These are phyloP conservation scores for Fusarium transvaalense DNA, from an alignment of 2,329 filamentous ascomycete genomes.

Conservation along the genomic window DNA sequence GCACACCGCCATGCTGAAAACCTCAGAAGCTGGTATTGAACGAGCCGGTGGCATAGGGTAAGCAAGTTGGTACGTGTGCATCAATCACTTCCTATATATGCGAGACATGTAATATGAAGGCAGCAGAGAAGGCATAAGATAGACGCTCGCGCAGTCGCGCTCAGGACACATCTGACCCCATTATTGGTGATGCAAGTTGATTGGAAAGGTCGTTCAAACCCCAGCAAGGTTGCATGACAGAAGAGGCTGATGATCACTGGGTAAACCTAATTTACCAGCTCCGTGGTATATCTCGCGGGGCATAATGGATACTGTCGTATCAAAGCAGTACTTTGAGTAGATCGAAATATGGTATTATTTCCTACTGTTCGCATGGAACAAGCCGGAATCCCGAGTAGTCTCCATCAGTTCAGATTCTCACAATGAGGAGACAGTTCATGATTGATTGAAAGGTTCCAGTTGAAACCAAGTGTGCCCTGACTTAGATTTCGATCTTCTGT, in stretches of 20 bases:
- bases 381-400: neutral
- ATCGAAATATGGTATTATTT: neutral
- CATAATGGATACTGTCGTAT: neutral
- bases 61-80: neutral
- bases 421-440: neutral
- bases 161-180: neutral
- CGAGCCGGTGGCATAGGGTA: neutral
- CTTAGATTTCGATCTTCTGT: neutral
- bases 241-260: neutral
- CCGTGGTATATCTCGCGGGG: neutral
- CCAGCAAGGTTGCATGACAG: neutral
- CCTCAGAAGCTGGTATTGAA: neutral
- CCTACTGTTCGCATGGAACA: neutral
- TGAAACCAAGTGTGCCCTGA: neutral
- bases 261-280: neutral
- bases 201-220: neutral
- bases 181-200: neutral
- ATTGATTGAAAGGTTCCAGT: neutral
- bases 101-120: neutral
- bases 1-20: neutral
- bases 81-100: neutral
- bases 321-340: neutral
- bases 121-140: neutral
- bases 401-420: neutral
- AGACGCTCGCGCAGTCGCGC: neutral